Percentiles rank a stretch among this genome's conserved stretches.
Conservation (phyloP, 2,329 filamentous ascomycete species). For the Neopestalotiopsis rosae region DNA sequence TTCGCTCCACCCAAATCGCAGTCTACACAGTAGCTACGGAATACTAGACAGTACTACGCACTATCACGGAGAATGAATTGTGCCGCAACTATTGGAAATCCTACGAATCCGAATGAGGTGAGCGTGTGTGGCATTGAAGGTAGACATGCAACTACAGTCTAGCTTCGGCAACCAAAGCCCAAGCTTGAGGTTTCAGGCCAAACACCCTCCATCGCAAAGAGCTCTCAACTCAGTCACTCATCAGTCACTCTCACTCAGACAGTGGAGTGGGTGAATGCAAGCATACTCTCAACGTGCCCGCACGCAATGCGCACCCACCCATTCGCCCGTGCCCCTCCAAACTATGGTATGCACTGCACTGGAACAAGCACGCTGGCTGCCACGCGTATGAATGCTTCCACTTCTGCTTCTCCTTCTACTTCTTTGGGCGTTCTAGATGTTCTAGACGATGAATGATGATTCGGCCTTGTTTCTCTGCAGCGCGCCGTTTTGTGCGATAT, state of each 20-base stretch:
- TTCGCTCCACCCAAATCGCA: not conserved
- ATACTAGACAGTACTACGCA: not conserved
- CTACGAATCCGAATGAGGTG: not conserved
- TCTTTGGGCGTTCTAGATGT: slow-evolving; percentile 4
- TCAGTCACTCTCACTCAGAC: too few species aligned
- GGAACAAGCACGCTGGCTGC: not conserved
- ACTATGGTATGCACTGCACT: not conserved
- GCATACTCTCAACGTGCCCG: too few species aligned
- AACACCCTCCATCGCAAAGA: not conserved
- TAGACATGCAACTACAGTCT: not conserved
- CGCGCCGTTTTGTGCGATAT: not conserved
- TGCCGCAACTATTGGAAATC: not conserved
- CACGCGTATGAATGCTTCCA: not conserved
- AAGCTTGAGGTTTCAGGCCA: not conserved
- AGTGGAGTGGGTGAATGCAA: too few species aligned
- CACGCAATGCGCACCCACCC: not conserved
- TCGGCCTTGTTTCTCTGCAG: not conserved
- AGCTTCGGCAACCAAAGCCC: not conserved
- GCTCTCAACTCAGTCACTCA: not conserved
- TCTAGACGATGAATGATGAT: not conserved
- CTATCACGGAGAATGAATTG: not conserved
- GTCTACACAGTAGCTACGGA: not conserved
- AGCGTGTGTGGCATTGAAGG: too few species aligned
- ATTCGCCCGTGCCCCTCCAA: not conserved
- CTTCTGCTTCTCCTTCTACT: not conserved